A percentile compares a stretch with the other conserved stretches of the same genome.
These are phyloP conservation scores for Phytophthora pluvialis DNA, from an alignment of 352 stramenopile species.

Conservation along the genomic window DNA sequence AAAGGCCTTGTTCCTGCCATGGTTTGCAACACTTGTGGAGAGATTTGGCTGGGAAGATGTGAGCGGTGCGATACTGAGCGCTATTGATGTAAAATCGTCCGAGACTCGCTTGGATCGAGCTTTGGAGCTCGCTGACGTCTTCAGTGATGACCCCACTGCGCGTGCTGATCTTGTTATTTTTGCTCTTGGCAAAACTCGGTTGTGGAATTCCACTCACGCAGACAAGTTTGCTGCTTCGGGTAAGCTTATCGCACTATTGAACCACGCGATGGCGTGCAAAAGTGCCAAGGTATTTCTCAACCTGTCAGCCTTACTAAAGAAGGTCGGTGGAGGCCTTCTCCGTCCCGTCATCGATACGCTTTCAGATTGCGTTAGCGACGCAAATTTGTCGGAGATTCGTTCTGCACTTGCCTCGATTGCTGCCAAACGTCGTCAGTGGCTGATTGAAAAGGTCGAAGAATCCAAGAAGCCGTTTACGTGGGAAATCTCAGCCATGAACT, in stretches of 20 bases:
- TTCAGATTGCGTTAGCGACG: background rate
- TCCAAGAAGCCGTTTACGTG: conserved; percentile 8
- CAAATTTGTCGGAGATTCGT: conserved; percentile 2
- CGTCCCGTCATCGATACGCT: conserved; percentile 3
- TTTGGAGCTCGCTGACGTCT: background rate
- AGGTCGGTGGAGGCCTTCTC: conserved; percentile 2
- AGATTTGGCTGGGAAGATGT: conserved; percentile 5
- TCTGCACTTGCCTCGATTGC: background rate
- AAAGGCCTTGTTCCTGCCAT: background rate
- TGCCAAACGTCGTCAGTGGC: conserved; percentile 6
- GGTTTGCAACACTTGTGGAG: background rate
- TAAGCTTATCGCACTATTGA: conserved; percentile 3
- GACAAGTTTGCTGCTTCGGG: background rate
- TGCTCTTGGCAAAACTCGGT: conserved; percentile 1
- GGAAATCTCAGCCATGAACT: background rate
- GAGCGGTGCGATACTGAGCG: background rate
- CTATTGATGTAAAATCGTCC: conserved; percentile 3
- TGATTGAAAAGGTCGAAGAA: conserved; percentile 1
- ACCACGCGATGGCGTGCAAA: background rate
- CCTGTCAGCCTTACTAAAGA: conserved; percentile 1
- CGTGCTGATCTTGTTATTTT: background rate
- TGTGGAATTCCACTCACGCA: background rate
- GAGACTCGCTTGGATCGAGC: conserved; percentile 3
- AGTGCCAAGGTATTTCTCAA: background rate
- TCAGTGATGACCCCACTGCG: background rate